These are phyloP conservation scores for Ogataea glucozyma DNA, from an alignment of 805 yeast genomes.

Conservation along the genomic window DNA sequence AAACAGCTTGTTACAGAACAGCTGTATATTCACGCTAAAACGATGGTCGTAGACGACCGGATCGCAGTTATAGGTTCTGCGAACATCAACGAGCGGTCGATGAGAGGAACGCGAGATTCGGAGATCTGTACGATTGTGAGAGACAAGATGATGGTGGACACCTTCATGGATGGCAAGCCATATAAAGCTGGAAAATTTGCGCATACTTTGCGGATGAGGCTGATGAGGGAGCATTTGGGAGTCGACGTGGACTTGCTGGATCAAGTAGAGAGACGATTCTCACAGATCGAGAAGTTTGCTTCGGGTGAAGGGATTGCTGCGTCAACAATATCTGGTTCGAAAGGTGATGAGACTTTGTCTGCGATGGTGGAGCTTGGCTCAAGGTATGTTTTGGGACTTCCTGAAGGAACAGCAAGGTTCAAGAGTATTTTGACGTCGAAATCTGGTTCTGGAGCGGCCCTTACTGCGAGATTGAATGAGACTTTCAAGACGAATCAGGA, in stretches of 20 bases:
- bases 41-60: slow-evolving; percentile 89
- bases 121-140: slow-evolving; percentile 89
- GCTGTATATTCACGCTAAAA: slow-evolving; percentile 89
- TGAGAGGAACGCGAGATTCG: slow-evolving; percentile 91
- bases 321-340: slow-evolving; percentile 37
- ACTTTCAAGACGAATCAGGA: slow-evolving; percentile 26
- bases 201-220: slow-evolving; percentile 80
- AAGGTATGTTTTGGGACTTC: slow-evolving; percentile 58
- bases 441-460: slow-evolving; percentile 15
- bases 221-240: slow-evolving; percentile 97
- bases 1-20: slow-evolving; percentile 83
- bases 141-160: slow-evolving; percentile 71
- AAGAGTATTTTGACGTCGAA: slow-evolving; percentile 12
- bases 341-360: slow-evolving; percentile 44
- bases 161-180: slow-evolving; percentile 78
- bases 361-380: slow-evolving; percentile 77
- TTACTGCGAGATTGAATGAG: slow-evolving; percentile 24
- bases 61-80: slow-evolving; percentile 96
- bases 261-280: slow-evolving; percentile 71
- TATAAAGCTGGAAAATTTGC: slow-evolving; percentile 86
- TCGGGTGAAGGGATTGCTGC: slow-evolving; percentile 44
- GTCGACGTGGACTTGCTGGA: slow-evolving; percentile 87
- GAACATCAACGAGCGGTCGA: slow-evolving; percentile 93
- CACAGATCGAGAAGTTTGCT: slow-evolving; percentile 48
- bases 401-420: slow-evolving; percentile 33